Evolutionary conservation across 345 rosid genomes (phyloP), one percentile per base, ranked within the genome.

Genomic region (Pseudoturritis turrita): DNA sequence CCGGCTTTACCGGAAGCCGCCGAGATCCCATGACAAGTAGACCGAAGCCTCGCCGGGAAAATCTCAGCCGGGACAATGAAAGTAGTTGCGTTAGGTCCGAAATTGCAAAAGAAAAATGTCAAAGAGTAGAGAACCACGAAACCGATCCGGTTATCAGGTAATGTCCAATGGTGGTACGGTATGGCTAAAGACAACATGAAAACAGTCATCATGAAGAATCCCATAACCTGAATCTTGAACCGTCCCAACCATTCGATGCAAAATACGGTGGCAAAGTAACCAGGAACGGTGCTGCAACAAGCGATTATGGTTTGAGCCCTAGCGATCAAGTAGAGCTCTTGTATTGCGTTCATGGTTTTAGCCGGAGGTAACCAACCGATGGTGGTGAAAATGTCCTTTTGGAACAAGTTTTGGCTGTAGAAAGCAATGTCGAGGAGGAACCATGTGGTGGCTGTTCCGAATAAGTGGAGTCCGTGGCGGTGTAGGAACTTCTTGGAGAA

Each of bases 1-100:
- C 96, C 89, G 0, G 86, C 83, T 78, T 91, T 87, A 6, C 97
- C 96, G 0, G 88, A 56, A 0, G 91, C 96, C 0, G 88, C 93
- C 1, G 93, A 89, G 75, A 89, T 89, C 5, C 97, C 96, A 3
- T 91, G 96, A 76, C 97, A 87, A 6, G 89, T 91, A 1, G 96
- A 84, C 79, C 96, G 79, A 40, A 89, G 18, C 68, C 96, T 86
- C 2, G 96, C 88, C 0, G 96, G 97, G 74, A 89, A 91, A 8
- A 89, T 86, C 82, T 89, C 96, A 2, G 91, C 93, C 3, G 92
- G 96, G 47, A 87, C 87, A 3, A 86, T 80, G 65, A 87, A 91
- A 14, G 97, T 88, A 5, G 92, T 88, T 25, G 96, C 87, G 13
- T 87, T 91, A 8, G 97, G 97, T 21, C 93, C 96, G 12, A 91